These are phyloP conservation scores for Aspergillus udagawae DNA, from an alignment of 2,329 filamentous ascomycete species.

Conservation along the genomic window DNA sequence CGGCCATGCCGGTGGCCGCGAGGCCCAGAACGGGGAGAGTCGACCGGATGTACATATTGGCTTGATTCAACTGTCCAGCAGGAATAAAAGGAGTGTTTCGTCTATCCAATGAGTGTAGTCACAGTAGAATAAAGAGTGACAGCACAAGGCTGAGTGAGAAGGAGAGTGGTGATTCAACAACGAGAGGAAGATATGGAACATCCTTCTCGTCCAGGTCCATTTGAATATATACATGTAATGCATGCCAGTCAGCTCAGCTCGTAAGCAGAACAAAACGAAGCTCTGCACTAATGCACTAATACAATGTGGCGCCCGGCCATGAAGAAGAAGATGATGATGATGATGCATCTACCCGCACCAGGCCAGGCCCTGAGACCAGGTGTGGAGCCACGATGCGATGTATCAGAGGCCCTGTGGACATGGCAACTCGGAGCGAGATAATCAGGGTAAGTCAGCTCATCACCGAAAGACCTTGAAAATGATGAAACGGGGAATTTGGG, in stretches of 20 bases:
- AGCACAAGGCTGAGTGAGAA: background rate
- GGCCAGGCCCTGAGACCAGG: constrained; percentile 22
- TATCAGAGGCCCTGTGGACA: background rate
- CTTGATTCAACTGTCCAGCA: constrained; percentile 1
- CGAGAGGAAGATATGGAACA: no score
- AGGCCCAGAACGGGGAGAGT: constrained; percentile 26
- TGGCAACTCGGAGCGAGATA: background rate
- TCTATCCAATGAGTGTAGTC: constrained; percentile 1
- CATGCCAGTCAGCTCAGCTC: background rate
- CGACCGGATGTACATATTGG: constrained; percentile 24
- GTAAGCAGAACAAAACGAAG: background rate
- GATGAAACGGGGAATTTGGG: no score
- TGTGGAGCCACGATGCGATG: background rate
- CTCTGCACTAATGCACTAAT: constrained; percentile 1
- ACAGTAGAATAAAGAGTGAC: background rate
- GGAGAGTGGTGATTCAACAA: background rate
- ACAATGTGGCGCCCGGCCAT: constrained; percentile 17
- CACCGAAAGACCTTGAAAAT: no score
- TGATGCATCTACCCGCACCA: constrained; percentile 27
- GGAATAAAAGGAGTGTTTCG: background rate
- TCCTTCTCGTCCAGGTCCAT: background rate
- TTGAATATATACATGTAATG: background rate
- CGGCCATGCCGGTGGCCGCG: constrained; percentile 27
- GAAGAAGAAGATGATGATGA: constrained; percentile 20
- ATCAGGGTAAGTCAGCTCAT: background rate